These are phyloP conservation scores for Bombardia bombarda DNA, from an alignment of 495 filamentous ascomycete genomes.

Conservation along the genomic window DNA sequence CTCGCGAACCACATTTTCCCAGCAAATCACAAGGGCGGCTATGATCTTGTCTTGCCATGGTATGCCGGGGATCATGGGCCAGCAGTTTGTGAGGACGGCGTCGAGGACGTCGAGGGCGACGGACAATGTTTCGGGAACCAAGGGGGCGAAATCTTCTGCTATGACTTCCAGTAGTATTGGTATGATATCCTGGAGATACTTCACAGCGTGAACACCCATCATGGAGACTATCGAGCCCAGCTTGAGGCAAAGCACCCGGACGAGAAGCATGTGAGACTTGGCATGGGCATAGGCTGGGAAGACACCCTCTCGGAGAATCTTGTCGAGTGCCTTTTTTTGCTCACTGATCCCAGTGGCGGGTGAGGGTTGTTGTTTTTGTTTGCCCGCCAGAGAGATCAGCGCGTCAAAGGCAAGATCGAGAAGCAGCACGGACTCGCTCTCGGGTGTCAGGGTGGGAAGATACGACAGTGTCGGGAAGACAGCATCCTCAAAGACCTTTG, in stretches of 20 bases:
- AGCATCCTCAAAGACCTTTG: constrained; percentile 70
- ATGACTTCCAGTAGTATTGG: constrained; percentile 60
- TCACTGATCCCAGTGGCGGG: neutral
- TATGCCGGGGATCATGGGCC: constrained; percentile 55
- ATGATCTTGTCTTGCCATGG: constrained; percentile 64
- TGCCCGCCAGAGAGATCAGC: constrained; percentile 50
- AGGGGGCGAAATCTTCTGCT: constrained; percentile 59
- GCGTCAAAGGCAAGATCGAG: constrained; percentile 59
- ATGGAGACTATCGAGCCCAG: constrained; percentile 44
- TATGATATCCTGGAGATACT: constrained; percentile 66
- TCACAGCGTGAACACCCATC: constrained; percentile 61
- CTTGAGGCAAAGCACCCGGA: constrained; percentile 50
- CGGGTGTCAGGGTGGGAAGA: constrained; percentile 73
- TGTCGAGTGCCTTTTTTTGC: constrained; percentile 38
- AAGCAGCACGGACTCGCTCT: constrained; percentile 57
- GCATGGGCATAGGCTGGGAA: constrained; percentile 46
- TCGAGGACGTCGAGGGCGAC: constrained; percentile 47
- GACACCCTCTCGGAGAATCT: constrained; percentile 48
- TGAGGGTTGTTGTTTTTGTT: too few relatives aligned
- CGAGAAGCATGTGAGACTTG: constrained; percentile 41
- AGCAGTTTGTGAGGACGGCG: constrained; percentile 56
- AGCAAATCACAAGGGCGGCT: constrained; percentile 55
- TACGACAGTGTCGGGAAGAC: constrained; percentile 64
- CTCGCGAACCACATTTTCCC: constrained; percentile 52
- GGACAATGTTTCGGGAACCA: constrained; percentile 46